phyloP scores from a whole-genome alignment of 768 basidiomycete species.

The Ramaria sp. region DNA sequence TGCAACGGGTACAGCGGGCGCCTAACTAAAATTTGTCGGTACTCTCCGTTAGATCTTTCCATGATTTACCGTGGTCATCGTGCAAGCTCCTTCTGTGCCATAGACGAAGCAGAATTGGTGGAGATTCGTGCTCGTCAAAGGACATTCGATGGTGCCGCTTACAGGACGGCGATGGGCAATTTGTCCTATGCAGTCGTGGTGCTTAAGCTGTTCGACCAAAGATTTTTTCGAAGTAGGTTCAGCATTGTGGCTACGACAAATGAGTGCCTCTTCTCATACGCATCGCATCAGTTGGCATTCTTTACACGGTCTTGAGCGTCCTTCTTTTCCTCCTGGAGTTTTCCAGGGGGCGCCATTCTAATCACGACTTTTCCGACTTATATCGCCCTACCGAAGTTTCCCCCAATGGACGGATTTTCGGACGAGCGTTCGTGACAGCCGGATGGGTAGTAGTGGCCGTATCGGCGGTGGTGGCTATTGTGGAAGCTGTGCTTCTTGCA shows the following conservation, averaged over 20 bases:
- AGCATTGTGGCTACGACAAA: not conserved
- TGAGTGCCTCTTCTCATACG: not conserved
- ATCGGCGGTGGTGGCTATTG: conserved; percentile 3
- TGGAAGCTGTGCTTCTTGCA: conserved; percentile 1
- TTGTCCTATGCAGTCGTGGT: conserved; percentile 67
- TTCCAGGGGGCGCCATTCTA: conserved; percentile 51
- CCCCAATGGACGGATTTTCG: conserved; percentile 31
- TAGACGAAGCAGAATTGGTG: conserved; percentile 29
- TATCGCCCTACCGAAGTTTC: conserved; percentile 11
- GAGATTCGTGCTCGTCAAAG: conserved; percentile 73
- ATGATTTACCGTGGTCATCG: conserved; percentile 23
- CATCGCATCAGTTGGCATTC: conserved; percentile 35
- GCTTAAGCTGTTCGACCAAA: conserved; percentile 64
- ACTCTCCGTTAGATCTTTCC: not conserved
- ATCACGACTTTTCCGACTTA: conserved; percentile 68
- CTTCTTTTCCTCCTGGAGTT: conserved; percentile 49
- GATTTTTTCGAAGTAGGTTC: conserved; percentile 61
- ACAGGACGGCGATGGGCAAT: conserved; percentile 58
- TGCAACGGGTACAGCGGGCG: not conserved
- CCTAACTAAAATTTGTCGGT: not conserved
- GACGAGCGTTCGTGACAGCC: conserved; percentile 69
- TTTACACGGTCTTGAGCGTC: conserved; percentile 37
- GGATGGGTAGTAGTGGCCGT: conserved; percentile 45
- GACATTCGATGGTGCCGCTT: conserved; percentile 54
- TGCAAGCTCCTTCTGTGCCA: conserved; percentile 21